A percentile compares a stretch with the other conserved stretches of the same genome.
Conservation (phyloP, 2,329 filamentous ascomycete species). For the Monilinia aucupariae region DNA sequence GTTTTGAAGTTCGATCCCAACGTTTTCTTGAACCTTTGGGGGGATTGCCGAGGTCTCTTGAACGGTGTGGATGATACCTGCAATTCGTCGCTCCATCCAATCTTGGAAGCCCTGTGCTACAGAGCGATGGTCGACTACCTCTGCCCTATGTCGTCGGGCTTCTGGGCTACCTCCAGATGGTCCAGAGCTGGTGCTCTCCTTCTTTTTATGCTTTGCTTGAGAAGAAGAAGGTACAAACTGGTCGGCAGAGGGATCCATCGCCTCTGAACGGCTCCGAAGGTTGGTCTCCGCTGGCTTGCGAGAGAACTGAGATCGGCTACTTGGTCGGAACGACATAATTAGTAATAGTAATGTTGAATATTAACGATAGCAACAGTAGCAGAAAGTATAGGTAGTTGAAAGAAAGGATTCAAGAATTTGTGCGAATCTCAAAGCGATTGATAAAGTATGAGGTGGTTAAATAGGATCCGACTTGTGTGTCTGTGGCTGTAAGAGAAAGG, state of each 20-base stretch:
- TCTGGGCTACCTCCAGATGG: not conserved
- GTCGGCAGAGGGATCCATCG: conserved; percentile 1
- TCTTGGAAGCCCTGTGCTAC: not conserved
- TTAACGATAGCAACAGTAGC: conserved; percentile 1
- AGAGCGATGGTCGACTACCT: not conserved
- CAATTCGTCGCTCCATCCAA: conserved; percentile 6
- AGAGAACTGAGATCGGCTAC: not conserved
- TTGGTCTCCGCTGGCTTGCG: conserved; percentile 3
- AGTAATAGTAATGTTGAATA: conserved; percentile 2
- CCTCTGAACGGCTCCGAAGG: conserved; percentile 2
- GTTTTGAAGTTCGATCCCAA: conserved; percentile 3
- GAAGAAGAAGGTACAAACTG: not conserved
- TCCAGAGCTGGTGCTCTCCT: not conserved
- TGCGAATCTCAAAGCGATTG: not conserved
- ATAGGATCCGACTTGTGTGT: not conserved
- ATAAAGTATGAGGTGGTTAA: not conserved
- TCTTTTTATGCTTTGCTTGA: not conserved
- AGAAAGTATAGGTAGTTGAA: not conserved
- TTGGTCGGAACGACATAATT: conserved; percentile 9
- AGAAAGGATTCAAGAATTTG: not conserved
- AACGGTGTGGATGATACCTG: not conserved
- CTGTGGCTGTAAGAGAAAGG: not conserved
- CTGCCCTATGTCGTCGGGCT: not conserved
- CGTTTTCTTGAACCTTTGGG: conserved; percentile 1
- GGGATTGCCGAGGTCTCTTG: not conserved